These are phyloP conservation scores for Backusella westeae DNA, from an alignment of 192 early-diverging fungal genomes.

Conservation along the genomic window DNA sequence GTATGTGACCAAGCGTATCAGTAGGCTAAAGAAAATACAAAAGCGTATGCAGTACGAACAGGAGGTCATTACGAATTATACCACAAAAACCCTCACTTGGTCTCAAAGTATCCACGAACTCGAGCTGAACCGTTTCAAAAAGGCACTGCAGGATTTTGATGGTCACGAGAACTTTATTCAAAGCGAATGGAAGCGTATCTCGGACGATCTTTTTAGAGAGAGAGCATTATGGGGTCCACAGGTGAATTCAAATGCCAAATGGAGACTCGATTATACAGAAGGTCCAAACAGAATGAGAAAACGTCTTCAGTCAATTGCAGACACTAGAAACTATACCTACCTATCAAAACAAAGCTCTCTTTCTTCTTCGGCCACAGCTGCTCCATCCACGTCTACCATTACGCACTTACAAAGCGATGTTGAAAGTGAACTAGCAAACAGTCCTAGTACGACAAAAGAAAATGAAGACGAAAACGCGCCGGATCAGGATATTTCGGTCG, in stretches of 20 bases:
- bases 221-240: slow-evolving; percentile 57
- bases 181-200: slow-evolving; percentile 57
- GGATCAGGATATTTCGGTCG: neutral
- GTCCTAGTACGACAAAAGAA: neutral
- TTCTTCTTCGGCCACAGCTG: neutral
- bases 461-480: neutral
- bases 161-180: slow-evolving; percentile 54
- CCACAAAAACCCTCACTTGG: slow-evolving; percentile 49
- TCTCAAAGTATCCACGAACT: slow-evolving; percentile 56
- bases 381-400: neutral
- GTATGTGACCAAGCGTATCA: slow-evolving; percentile 42
- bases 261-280: slow-evolving; percentile 34
- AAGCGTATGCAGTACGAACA: slow-evolving; percentile 39
- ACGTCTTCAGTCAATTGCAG: slow-evolving; percentile 47
- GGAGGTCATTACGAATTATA: slow-evolving; percentile 50
- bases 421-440: slow-evolving; percentile 21
- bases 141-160: slow-evolving; percentile 57
- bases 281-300: slow-evolving; percentile 51
- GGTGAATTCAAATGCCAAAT: neutral
- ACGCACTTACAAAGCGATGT: neutral
- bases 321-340: slow-evolving; percentile 32
- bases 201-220: slow-evolving; percentile 52
- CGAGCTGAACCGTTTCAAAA: slow-evolving; percentile 54
- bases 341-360: slow-evolving; percentile 32
- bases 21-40: slow-evolving; percentile 48